Conservation (phyloP, 306 rosid genomes). For the Gynostemma pentaphyllum region DNA sequence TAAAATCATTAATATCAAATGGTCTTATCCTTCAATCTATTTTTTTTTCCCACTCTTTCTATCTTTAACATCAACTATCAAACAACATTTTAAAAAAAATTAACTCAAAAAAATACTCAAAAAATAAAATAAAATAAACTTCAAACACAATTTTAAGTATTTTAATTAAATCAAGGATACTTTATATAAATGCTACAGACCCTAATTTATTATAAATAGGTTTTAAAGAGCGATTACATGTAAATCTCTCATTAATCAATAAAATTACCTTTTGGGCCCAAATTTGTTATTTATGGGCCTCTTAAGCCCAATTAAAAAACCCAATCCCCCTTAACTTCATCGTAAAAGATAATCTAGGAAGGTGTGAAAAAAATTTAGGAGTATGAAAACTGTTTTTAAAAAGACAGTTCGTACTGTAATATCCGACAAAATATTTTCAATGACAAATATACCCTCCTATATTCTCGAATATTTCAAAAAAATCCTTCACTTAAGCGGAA, state of each 20-base stretch:
- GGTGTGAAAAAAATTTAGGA: not conserved
- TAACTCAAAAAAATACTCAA: too few species aligned
- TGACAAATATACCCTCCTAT: not conserved
- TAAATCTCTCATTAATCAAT: too few species aligned
- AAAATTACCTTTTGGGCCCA: not conserved
- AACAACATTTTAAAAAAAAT: too few species aligned
- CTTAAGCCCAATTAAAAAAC: not conserved
- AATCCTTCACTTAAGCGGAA: not conserved
- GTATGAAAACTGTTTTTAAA: conserved; percentile 1
- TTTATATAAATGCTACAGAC: too few species aligned
- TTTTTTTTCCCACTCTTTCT: not conserved
- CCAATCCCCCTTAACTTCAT: not conserved
- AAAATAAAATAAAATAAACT: too few species aligned
- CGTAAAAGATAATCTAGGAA: conserved; percentile 3
- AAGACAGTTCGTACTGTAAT: conserved; percentile 3
- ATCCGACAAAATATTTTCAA: not conserved
- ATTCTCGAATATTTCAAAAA: not conserved
- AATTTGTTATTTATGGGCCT: not conserved
- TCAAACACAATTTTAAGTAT: too few species aligned
- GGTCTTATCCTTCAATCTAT: not conserved
- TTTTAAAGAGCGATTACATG: too few species aligned
- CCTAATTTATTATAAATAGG: too few species aligned
- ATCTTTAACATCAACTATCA: too few species aligned
- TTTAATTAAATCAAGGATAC: too few species aligned
- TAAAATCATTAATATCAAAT: not conserved